phyloP scores from a whole-genome alignment of 148 eudicot species.

The Vaccinium corymbosum region DNA sequence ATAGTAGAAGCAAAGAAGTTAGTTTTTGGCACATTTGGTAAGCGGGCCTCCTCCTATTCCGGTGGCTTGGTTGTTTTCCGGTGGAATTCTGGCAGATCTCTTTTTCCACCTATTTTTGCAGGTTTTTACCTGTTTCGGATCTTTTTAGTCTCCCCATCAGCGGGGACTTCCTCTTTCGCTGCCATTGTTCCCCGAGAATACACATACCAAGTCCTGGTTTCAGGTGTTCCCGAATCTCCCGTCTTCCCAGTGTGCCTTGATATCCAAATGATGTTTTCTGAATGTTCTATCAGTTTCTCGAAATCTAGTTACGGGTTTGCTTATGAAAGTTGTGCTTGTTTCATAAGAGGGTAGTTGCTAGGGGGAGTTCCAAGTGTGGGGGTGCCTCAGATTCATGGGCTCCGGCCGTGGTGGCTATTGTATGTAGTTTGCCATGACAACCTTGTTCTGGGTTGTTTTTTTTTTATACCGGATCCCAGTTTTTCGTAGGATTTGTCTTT shows the following conservation, averaged over 20 bases:
- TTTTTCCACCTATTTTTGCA: constrained; percentile 37
- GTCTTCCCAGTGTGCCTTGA: constrained; percentile 20
- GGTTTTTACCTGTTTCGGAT: constrained; percentile 46
- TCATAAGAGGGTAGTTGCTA: constrained; percentile 20
- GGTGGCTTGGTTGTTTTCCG: constrained; percentile 42
- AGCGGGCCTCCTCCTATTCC: constrained; percentile 24
- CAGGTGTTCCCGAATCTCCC: constrained; percentile 1
- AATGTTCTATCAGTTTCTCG: constrained; percentile 13
- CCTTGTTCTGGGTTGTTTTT: constrained; percentile 41
- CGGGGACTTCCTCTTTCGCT: constrained; percentile 27
- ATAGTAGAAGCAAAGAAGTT: not conserved
- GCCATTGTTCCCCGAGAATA: constrained; percentile 31
- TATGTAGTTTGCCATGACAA: constrained; percentile 38
- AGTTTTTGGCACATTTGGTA: constrained; percentile 27
- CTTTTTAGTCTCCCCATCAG: constrained; percentile 15
- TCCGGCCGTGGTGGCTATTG: constrained; percentile 36
- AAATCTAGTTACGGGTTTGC: constrained; percentile 9
- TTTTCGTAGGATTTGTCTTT: constrained; percentile 22
- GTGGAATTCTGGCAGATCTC: constrained; percentile 31
- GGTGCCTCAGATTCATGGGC: constrained; percentile 30
- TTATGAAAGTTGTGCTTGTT: constrained; percentile 4
- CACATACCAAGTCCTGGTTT: constrained; percentile 28
- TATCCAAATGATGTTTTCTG: constrained; percentile 21
- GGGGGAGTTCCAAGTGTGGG: constrained; percentile 20
- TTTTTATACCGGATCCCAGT: constrained; percentile 32